Conservation (phyloP, 305 asterid species). For the Plantago coronopus region DNA sequence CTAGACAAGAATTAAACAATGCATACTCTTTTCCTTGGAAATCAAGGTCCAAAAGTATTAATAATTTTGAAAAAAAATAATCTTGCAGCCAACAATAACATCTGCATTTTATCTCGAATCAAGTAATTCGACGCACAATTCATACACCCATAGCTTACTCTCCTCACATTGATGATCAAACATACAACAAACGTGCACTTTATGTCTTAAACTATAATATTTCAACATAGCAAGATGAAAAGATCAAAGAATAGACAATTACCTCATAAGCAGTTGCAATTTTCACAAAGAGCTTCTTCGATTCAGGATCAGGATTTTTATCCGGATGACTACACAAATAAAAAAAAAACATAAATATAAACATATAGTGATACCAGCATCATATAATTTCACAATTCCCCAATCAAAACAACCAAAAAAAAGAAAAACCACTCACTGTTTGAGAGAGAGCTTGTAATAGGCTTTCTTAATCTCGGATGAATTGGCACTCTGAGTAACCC, state of each 20-base stretch:
- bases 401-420: not conserved
- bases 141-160: not conserved
- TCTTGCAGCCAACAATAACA: not conserved
- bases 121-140: not conserved
- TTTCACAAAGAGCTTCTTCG: conserved; percentile 69
- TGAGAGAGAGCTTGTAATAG: conserved; percentile 83
- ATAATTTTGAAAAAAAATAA: not conserved
- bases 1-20: not conserved
- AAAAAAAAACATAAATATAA: not conserved
- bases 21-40: not conserved
- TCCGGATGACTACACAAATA: conserved; percentile 65
- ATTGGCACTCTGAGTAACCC: conserved; percentile 56
- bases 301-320: conserved; percentile 86
- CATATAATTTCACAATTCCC: no score
- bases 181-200: not conserved
- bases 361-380: conserved; percentile 2
- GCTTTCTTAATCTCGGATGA: conserved; percentile 53
- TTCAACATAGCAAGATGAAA: not conserved
- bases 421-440: conserved; percentile 40
- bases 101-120: not conserved
- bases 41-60: not conserved
- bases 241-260: not conserved
- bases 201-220: not conserved
- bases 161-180: not conserved
- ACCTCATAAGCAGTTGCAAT: conserved; percentile 95